Evolutionary conservation across 2,329 filamentous ascomycete species (phyloP).

Genomic region (Dissoconium aciculare): DNA sequence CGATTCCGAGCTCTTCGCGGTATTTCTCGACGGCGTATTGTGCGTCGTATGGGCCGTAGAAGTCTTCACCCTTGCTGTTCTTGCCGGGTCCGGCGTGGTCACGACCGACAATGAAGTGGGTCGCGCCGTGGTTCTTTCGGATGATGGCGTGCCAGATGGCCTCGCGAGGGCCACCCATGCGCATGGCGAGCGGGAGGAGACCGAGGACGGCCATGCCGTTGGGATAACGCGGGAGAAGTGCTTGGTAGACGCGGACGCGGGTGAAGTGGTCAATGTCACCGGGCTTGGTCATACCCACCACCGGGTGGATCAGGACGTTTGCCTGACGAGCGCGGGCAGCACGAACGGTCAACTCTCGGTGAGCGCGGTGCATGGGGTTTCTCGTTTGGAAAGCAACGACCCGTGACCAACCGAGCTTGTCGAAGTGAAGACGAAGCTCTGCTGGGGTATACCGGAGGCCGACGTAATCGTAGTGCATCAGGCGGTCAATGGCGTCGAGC

Average conservation of each 20-base stretch:
- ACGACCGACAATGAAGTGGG: conserved; percentile 97
- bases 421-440: conserved; percentile 89
- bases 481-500: conserved; percentile 83
- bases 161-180: conserved; percentile 96
- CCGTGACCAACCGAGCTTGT: conserved; percentile 96
- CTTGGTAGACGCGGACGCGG: conserved; percentile 95
- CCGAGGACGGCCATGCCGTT: conserved; percentile 98
- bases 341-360: conserved; percentile 93
- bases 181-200: conserved; percentile 91
- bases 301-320: conserved; percentile 97
- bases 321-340: conserved; percentile 90
- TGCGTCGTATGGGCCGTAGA: conserved; percentile 96
- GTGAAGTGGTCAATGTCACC: conserved; percentile 99
- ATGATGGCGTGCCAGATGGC: conserved; percentile 99
- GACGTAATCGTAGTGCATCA: conserved; percentile 98
- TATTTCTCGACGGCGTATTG: conserved; percentile 95
- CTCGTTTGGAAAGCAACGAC: conserved; percentile 98
- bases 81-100: conserved; percentile 96
- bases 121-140: conserved; percentile 97
- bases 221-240: conserved; percentile 86
- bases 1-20: conserved; percentile 88
- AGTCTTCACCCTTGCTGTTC: conserved; percentile 92
- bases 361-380: conserved; percentile 98
- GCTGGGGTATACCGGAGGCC: conserved; percentile 89
- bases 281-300: conserved; percentile 95